These are phyloP conservation scores for Diaporthe vaccinii DNA, from an alignment of 2,329 filamentous ascomycete genomes.

Conservation along the genomic window DNA sequence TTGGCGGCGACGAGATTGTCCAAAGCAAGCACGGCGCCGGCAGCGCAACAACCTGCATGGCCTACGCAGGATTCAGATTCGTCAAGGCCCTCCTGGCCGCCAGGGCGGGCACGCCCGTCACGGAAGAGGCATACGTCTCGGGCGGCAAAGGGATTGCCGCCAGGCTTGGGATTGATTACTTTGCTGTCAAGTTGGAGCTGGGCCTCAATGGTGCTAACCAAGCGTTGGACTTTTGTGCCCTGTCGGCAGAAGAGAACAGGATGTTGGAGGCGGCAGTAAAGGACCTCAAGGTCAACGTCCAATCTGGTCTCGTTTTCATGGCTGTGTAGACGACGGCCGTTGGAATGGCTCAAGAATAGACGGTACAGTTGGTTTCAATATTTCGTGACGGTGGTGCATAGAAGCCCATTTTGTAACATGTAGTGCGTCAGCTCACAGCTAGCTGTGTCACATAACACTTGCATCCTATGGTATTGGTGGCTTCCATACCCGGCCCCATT, in stretches of 20 bases:
- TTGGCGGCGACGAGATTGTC: background rate
- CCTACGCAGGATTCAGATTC: background rate
- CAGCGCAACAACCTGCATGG: slow-evolving; percentile 3
- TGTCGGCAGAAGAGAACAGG: background rate
- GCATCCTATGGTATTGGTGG: too few relatives aligned
- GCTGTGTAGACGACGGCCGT: background rate
- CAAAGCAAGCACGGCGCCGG: background rate
- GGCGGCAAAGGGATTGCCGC: background rate
- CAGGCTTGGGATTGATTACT: background rate
- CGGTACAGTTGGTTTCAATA: too few relatives aligned
- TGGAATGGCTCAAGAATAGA: too few relatives aligned
- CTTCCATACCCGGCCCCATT: too few relatives aligned
- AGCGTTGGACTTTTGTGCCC: background rate
- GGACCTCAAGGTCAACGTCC: background rate
- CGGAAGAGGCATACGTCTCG: background rate
- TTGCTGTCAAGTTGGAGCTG: background rate
- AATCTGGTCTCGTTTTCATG: background rate
- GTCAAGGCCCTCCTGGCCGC: background rate
- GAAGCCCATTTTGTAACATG: too few relatives aligned
- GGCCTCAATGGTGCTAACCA: background rate
- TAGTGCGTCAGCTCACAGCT: too few relatives aligned
- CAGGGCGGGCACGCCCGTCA: background rate
- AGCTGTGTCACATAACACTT: too few relatives aligned
- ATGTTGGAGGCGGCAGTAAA: background rate
- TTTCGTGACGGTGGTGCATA: too few relatives aligned